Evolutionary conservation across 345 rosid species (phyloP).

Genomic region (Populus alba): DNA sequence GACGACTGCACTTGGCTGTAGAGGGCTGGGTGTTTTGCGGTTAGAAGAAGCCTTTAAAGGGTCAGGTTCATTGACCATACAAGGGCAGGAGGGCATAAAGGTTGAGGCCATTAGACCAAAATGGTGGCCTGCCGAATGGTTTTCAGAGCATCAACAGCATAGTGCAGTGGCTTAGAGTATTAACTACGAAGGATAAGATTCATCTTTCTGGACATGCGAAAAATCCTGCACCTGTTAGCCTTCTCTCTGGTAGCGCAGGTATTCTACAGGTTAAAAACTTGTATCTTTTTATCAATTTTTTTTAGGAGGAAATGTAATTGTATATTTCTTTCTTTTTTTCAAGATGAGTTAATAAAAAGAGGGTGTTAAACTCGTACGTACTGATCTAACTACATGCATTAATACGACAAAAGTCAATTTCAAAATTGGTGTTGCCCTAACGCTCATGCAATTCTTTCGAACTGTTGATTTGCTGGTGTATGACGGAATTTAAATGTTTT

Average conservation of each 20-base stretch:
- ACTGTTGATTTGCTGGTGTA: neutral
- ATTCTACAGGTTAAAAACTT: constrained; percentile 1
- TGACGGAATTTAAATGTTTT: neutral
- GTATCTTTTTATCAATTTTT: constrained; percentile 5
- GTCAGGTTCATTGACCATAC: constrained; percentile 38
- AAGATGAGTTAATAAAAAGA: constrained; percentile 1
- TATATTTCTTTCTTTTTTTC: too few species aligned
- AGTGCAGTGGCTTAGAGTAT: constrained; percentile 34
- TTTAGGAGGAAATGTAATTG: neutral
- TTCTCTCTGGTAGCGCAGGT: constrained; percentile 9
- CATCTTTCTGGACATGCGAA: neutral
- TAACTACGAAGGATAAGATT: neutral
- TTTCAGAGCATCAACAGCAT: constrained; percentile 37
- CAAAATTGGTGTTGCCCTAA: neutral
- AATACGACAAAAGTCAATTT: neutral
- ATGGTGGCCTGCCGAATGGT: constrained; percentile 92
- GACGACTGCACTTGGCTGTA: constrained; percentile 61
- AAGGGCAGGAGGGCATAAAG: constrained; percentile 53
- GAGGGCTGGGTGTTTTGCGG: constrained; percentile 73
- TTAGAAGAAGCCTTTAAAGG: constrained; percentile 61
- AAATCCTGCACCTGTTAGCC: constrained; percentile 1
- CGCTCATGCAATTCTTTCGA: neutral
- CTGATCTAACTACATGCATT: neutral
- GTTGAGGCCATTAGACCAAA: constrained; percentile 63
- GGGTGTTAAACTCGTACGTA: neutral